Evolutionary conservation across 2,329 filamentous ascomycete genomes (phyloP).

Genomic region (Ascochyta lentis): DNA sequence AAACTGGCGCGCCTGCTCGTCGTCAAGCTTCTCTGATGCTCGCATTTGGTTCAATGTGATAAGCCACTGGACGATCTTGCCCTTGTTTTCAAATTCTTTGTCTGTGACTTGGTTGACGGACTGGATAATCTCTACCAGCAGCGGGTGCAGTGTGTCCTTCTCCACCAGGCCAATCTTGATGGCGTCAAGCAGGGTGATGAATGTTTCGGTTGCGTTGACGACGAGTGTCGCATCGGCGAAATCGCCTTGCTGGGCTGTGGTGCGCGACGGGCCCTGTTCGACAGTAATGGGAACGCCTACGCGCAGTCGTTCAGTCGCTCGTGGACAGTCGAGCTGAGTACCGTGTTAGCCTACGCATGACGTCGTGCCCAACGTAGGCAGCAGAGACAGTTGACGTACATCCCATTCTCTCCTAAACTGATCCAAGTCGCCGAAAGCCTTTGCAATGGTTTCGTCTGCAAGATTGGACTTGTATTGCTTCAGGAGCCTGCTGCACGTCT

Average conservation of each 20-base stretch:
- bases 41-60: conserved; percentile 98
- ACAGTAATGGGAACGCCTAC: conserved; percentile 91
- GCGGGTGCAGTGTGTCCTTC: conserved; percentile 94
- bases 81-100: conserved; percentile 90
- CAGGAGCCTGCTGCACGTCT: conserved; percentile 90
- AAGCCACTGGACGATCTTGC: conserved; percentile 98
- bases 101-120: conserved; percentile 97
- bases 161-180: conserved; percentile 89
- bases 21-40: conserved; percentile 86
- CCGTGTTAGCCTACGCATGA: conserved; percentile 21
- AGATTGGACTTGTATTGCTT: conserved; percentile 98
- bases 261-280: conserved; percentile 62
- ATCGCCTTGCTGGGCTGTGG: conserved; percentile 46
- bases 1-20: conserved; percentile 86
- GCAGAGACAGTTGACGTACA: conserved; percentile 60
- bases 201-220: conserved; percentile 92
- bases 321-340: conserved; percentile 84
- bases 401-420: conserved; percentile 92
- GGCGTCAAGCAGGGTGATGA: conserved; percentile 97
- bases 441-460: conserved; percentile 87
- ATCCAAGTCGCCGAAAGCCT: conserved; percentile 85
- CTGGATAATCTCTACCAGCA: conserved; percentile 94
- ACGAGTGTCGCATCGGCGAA: conserved; percentile 71
- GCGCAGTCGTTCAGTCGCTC: conserved; percentile 89
- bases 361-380: background rate